Percentiles rank a stretch among this genome's conserved stretches.
Conservation (phyloP, 805 yeast genomes). For the Ogataea nakhonphanomensis region DNA sequence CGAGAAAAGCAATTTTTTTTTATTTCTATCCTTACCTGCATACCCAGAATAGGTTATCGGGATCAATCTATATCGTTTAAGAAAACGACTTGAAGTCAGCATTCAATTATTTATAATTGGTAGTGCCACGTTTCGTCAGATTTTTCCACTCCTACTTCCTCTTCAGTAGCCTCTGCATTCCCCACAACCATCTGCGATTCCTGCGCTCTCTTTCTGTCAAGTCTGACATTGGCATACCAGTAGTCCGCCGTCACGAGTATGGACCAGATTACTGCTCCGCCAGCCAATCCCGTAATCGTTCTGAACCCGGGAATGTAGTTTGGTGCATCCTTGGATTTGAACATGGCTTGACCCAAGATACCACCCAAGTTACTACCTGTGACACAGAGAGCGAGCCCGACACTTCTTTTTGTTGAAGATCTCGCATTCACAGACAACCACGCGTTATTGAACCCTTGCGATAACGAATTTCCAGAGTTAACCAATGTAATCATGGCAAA, state of each 20-base stretch:
- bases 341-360: conserved; percentile 1
- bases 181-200: conserved; percentile 1
- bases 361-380: conserved; percentile 1
- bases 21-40: conserved; percentile 1
- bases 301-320: conserved; percentile 1
- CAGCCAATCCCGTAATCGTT: conserved; percentile 1
- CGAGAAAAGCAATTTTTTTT: conserved; percentile 1
- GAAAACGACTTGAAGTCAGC: conserved; percentile 1
- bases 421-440: conserved; percentile 1
- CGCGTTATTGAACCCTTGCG: conserved; percentile 1
- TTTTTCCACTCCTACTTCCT: conserved; percentile 1
- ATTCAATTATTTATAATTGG: conserved; percentile 1
- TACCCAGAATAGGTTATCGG: conserved; percentile 1
- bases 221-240: conserved; percentile 1
- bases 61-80: conserved; percentile 1
- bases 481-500: conserved; percentile 1
- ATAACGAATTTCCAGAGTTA: conserved; percentile 1
- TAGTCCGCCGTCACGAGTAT: conserved; percentile 1
- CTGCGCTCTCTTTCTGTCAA: conserved; percentile 1
- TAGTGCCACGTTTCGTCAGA: conserved; percentile 1
- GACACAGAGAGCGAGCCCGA: conserved; percentile 1
- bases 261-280: conserved; percentile 1
- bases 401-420: conserved; percentile 1
- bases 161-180: conserved; percentile 1
- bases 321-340: conserved; percentile 1